These are phyloP conservation scores for Lactifluus pinguis DNA, from an alignment of 768 basidiomycete species.

Conservation along the genomic window DNA sequence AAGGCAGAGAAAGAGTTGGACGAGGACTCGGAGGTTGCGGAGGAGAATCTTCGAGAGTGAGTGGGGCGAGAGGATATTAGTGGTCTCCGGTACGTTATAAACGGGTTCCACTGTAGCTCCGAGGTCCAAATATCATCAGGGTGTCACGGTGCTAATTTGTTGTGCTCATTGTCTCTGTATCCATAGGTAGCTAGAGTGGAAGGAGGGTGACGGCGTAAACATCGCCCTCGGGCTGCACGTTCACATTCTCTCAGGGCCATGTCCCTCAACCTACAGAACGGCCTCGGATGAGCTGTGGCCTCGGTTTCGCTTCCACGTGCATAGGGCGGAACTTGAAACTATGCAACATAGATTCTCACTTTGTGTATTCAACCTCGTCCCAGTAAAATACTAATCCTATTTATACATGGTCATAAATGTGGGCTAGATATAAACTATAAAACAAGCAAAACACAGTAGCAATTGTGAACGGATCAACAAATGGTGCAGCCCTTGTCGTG, in stretches of 20 bases:
- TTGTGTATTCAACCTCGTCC: no score
- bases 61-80: neutral
- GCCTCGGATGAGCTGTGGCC: no score
- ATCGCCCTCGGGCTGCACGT: no score
- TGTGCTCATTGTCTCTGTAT: no score
- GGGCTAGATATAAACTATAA: neutral
- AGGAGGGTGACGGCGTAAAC: no score
- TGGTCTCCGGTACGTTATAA: neutral
- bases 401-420: neutral
- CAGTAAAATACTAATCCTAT: neutral
- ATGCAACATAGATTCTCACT: no score
- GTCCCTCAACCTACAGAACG: no score
- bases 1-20: neutral
- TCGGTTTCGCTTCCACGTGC: no score
- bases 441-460: no score
- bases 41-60: neutral
- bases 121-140: conserved; percentile 2
- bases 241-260: no score
- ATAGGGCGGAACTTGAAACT: no score
- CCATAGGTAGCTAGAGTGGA: neutral
- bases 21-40: neutral
- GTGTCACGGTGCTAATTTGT: neutral
- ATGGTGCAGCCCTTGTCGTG: conserved; percentile 7
- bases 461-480: neutral
- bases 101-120: neutral